These are phyloP conservation scores for Mycosarcoma maydis DNA, from an alignment of 1,284 basidiomycete species.

Conservation along the genomic window DNA sequence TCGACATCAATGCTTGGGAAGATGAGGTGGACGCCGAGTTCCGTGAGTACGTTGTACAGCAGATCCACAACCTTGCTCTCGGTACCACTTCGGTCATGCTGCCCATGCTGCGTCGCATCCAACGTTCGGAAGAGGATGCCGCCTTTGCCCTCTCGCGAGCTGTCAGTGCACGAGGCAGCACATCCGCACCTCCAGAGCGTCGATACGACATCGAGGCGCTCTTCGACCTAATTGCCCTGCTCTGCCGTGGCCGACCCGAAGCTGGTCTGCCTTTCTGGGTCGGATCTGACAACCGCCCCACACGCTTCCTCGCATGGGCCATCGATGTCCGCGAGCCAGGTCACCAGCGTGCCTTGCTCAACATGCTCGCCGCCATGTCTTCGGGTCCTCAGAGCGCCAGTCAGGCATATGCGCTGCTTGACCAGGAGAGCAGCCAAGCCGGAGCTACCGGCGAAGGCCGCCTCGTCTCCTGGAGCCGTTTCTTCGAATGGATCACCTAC, in stretches of 20 bases:
- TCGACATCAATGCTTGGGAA: slow-evolving; percentile 62
- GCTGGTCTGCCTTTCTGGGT: slow-evolving; percentile 62
- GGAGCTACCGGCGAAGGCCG: slow-evolving; percentile 50
- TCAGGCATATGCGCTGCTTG: slow-evolving; percentile 60
- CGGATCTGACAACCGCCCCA: slow-evolving; percentile 68
- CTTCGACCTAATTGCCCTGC: slow-evolving; percentile 60
- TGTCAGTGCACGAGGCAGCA: slow-evolving; percentile 14
- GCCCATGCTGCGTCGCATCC: slow-evolving; percentile 61
- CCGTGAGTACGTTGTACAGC: slow-evolving; percentile 62
- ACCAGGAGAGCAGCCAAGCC: slow-evolving; percentile 36
- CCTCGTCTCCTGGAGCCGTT: slow-evolving; percentile 60
- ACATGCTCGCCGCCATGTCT: slow-evolving; percentile 63
- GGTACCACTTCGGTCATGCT: slow-evolving; percentile 55
- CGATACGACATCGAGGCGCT: slow-evolving; percentile 66
- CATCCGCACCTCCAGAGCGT: slow-evolving; percentile 56
- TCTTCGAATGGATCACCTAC: slow-evolving; percentile 66
- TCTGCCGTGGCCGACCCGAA: slow-evolving; percentile 59
- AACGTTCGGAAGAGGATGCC: slow-evolving; percentile 65
- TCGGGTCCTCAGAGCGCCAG: slow-evolving; percentile 62
- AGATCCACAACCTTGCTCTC: slow-evolving; percentile 56
- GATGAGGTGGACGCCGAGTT: slow-evolving; percentile 65
- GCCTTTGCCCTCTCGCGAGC: slow-evolving; percentile 55
- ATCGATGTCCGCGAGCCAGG: slow-evolving; percentile 63
- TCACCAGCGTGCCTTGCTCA: slow-evolving; percentile 63
- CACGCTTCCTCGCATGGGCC: slow-evolving; percentile 65